Evolutionary conservation across 2,329 filamentous ascomycete genomes (phyloP).

Genomic region (Blastomyces emzantsi): DNA sequence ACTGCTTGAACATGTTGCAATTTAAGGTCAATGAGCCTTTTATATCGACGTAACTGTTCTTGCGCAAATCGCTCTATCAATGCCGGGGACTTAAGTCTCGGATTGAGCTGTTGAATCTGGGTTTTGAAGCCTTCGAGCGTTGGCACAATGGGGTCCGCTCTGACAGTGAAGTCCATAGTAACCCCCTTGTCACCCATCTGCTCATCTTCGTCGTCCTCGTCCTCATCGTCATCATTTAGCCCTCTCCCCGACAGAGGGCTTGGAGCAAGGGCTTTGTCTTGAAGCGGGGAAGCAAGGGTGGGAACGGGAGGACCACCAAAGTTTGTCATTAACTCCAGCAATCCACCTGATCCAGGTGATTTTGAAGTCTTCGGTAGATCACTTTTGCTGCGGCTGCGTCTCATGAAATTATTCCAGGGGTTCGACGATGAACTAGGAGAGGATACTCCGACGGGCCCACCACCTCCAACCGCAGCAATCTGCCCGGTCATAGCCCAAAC

Average conservation of each 20-base stretch:
- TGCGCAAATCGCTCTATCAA: conserved; percentile 73
- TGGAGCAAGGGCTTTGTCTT: conserved; percentile 21
- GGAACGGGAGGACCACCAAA: conserved; percentile 52
- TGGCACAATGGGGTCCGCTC: conserved; percentile 60
- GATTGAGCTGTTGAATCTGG: conserved; percentile 65
- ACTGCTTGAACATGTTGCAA: conserved; percentile 60
- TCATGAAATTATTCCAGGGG: conserved; percentile 41
- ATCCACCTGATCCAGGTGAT: conserved; percentile 30
- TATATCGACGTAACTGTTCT: conserved; percentile 72
- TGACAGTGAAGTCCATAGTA: conserved; percentile 52
- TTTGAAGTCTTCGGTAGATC: conserved; percentile 41
- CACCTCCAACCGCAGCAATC: conserved; percentile 40
- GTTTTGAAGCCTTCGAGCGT: conserved; percentile 66
- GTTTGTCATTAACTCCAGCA: conserved; percentile 48
- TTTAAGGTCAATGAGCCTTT: conserved; percentile 60
- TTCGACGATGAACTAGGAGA: conserved; percentile 29
- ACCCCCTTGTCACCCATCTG: conserved; percentile 50
- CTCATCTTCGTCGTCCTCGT: conserved; percentile 48
- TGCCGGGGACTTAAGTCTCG: conserved; percentile 51
- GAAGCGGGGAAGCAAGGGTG: conserved; percentile 43
- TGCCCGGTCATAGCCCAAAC: conserved; percentile 39
- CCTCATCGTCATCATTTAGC: conserved; percentile 29
- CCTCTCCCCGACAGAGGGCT: conserved; percentile 20
- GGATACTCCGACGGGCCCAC: conserved; percentile 49
- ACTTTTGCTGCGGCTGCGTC: conserved; percentile 48